phyloP scores from a whole-genome alignment of 148 eudicot genomes.

The Camellia sinensis region DNA sequence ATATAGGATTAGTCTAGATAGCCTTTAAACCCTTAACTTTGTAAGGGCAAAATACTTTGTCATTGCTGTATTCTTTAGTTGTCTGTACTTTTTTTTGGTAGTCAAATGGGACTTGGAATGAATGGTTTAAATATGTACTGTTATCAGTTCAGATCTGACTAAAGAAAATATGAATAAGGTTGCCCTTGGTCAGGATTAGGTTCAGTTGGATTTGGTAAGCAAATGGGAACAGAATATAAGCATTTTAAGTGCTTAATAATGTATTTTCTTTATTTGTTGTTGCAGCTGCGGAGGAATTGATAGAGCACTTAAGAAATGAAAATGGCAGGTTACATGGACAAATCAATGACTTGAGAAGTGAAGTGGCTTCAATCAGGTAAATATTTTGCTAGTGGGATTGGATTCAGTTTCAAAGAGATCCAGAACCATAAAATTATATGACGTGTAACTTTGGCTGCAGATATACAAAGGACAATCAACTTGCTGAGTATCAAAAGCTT shows the following conservation, averaged over 20 bases:
- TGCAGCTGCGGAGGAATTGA: conserved; percentile 64
- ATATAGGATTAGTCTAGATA: no score
- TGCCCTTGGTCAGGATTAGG: not conserved
- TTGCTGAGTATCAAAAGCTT: conserved; percentile 40
- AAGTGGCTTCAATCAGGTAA: conserved; percentile 50
- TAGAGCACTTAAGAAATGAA: conserved; percentile 50
- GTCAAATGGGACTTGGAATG: not conserved
- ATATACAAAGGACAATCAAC: conserved; percentile 45
- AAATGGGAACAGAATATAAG: not conserved
- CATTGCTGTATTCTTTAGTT: not conserved
- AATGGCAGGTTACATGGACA: conserved; percentile 43
- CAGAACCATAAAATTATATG: not conserved
- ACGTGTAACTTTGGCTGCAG: conserved; percentile 39
- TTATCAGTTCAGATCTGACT: not conserved
- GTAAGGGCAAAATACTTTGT: not conserved
- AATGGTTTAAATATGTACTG: not conserved
- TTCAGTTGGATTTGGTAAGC: not conserved
- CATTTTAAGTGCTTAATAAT: not conserved
- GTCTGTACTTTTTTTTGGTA: not conserved
- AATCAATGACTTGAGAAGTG: conserved; percentile 42
- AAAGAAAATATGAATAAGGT: not conserved
- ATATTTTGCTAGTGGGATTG: not conserved
- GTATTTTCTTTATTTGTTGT: conserved; percentile 9
- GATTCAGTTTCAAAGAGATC: conserved; percentile 1
- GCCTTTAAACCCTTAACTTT: no score